These are phyloP conservation scores for Lasiosphaeria hispida DNA, from an alignment of 495 filamentous ascomycete genomes.

Conservation along the genomic window DNA sequence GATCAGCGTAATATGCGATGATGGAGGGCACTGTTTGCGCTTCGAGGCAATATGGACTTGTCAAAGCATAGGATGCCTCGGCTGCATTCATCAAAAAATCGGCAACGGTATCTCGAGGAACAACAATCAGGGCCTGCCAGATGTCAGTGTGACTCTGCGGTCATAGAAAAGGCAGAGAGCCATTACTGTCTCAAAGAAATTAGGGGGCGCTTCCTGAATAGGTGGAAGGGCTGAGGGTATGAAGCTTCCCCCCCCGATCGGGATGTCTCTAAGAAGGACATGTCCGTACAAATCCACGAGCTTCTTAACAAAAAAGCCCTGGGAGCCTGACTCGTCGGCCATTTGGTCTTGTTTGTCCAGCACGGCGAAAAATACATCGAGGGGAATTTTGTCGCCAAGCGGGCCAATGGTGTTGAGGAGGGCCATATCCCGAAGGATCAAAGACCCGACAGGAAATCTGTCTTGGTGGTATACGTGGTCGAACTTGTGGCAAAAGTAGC, in stretches of 20 bases:
- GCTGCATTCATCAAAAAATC: conserved; percentile 16
- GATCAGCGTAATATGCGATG: conserved; percentile 1
- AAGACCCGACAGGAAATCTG: background rate
- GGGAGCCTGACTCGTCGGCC: background rate
- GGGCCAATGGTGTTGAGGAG: conserved; percentile 6
- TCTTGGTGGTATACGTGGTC: conserved; percentile 6
- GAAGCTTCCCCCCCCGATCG: conserved; percentile 4
- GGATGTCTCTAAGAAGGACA: conserved; percentile 8
- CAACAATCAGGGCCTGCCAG: conserved; percentile 18
- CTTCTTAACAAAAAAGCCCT: conserved; percentile 6
- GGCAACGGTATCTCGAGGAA: conserved; percentile 22
- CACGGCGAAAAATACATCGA: conserved; percentile 21
- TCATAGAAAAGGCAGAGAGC: background rate
- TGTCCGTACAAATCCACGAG: conserved; percentile 15
- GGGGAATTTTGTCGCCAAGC: background rate
- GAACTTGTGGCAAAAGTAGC: conserved; percentile 19
- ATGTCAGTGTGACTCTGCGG: background rate
- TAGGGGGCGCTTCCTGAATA: background rate
- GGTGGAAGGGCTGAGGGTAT: background rate
- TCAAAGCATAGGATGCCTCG: background rate
- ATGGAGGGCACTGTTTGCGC: background rate
- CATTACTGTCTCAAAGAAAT: background rate
- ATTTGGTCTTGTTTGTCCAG: conserved; percentile 10
- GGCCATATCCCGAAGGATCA: conserved; percentile 3
- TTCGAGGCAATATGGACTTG: background rate